Base-by-base conservation (phyloP, 2,329 filamentous ascomycete genomes). In the Arthrinium puccinioides region DNA sequence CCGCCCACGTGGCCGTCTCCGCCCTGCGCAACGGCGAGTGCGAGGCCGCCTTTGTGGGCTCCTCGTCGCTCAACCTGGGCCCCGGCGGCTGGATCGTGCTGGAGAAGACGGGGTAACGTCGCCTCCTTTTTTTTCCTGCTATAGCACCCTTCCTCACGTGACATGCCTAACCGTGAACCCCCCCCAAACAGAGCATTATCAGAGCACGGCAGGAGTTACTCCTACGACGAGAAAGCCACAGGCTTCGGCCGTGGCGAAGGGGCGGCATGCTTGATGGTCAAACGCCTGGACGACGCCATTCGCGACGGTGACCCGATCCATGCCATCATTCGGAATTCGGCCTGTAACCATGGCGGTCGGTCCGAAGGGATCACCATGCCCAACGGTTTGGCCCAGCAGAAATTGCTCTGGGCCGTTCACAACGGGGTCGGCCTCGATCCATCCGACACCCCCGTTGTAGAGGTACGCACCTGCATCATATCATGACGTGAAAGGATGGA, bases 1-100 rank as follows among this genome's bases (percentile, higher is more conserved):
- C 70, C 0, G 60, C 79, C 4, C 69, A 79, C 45, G 53, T 72
- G 23, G 74, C 70, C 3, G 6, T 36, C 18, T 19, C 20, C 21
- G 21, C 33, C 5, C 24, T 36, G 7, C 33, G 24, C n/a, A 36
- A 36, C 16, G 33, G 24, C 19, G 33, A 36, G 23, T 25, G 21
- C 33, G 25, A 13, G 9, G 31, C 31, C 20, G 31, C 31, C 9
- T 33, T 33, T 15, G 31, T 11, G 13, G 31, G 20, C 11, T 9
- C 31, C 9, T 20, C 31, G 3, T 33, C 31, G 4, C 25, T 36
- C 18, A 26, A 36, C 11, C 20, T 26, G 7, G 19, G 33, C 13
- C 21, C 21, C 13, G 33, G 33, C 10, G 15, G 21, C 2, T 25
- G 20, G 25, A 15, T 36, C 4, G 21, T 21, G 21, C 31, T 33